Percentiles rank a stretch among this genome's conserved stretches.
Evolutionary conservation across 1,139 yeast genomes (phyloP).

Genomic region (Arxiozyma slooffiae): DNA sequence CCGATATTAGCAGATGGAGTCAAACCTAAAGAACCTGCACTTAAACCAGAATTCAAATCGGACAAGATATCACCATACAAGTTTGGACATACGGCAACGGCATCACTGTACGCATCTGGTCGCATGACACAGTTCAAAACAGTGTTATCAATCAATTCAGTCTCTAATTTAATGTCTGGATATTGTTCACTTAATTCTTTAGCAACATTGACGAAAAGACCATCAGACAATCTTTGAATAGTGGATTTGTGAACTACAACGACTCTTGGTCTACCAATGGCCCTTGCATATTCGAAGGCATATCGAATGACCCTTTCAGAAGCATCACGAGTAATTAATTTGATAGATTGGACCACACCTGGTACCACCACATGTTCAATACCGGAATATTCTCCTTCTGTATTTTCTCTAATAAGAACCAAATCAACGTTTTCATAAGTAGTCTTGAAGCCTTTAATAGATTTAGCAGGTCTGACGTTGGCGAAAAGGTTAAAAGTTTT

Average conservation of each 20-base stretch:
- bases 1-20: constrained; percentile 99
- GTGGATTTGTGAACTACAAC: constrained; percentile 97
- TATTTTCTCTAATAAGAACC: constrained; percentile 94
- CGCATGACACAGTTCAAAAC: constrained; percentile 82
- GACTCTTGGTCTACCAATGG: constrained; percentile 80
- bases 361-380: constrained; percentile 97
- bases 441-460: constrained; percentile 86
- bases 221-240: constrained; percentile 95
- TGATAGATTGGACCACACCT: constrained; percentile 96
- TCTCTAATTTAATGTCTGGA: constrained; percentile 77
- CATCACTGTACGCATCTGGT: constrained; percentile 71
- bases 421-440: constrained; percentile 92
- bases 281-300: constrained; percentile 92
- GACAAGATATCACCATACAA: constrained; percentile 98
- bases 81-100: constrained; percentile 99
- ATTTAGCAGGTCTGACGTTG: constrained; percentile 94
- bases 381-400: constrained; percentile 99
- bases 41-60: constrained; percentile 87
- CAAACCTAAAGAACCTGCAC: constrained; percentile 93
- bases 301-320: constrained; percentile 93
- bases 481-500: constrained; percentile 94
- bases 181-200: constrained; percentile 81
- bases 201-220: constrained; percentile 88
- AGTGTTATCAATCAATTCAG: constrained; percentile 91
- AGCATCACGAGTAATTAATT: constrained; percentile 91